Conservation (phyloP, 495 filamentous ascomycete species). For the Daldinia loculata region DNA sequence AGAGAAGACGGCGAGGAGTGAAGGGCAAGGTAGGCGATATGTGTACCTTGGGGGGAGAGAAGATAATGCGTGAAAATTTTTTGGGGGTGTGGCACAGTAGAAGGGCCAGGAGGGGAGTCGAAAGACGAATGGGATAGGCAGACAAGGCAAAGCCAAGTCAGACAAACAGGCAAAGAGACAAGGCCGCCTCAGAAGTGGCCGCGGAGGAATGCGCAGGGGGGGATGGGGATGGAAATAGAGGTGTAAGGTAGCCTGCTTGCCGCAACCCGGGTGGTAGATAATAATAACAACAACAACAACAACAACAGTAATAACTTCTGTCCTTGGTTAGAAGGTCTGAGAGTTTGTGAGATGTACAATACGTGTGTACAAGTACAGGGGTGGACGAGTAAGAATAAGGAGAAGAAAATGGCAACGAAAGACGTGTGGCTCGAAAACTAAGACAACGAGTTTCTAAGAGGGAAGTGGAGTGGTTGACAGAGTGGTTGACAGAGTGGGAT, state of each 20-base stretch:
- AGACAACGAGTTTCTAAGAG: constrained; percentile 38
- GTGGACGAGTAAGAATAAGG: constrained; percentile 14
- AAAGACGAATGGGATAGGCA: constrained; percentile 40
- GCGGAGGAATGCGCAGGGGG: constrained; percentile 39
- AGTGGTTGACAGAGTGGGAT: constrained; percentile 41
- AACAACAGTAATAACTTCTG: constrained; percentile 33
- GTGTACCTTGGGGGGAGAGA: constrained; percentile 35
- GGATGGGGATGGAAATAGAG: constrained; percentile 24
- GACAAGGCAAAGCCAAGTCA: constrained; percentile 41
- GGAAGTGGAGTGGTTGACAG: constrained; percentile 29
- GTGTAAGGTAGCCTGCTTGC: constrained; percentile 38
- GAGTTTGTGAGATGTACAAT: constrained; percentile 21
- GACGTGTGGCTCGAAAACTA: constrained; percentile 34
- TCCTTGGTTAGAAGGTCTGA: constrained; percentile 18
- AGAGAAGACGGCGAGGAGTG: constrained; percentile 46
- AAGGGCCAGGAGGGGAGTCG: constrained; percentile 41
- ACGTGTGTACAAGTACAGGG: constrained; percentile 12
- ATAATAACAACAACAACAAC: constrained; percentile 31
- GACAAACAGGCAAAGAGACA: constrained; percentile 47
- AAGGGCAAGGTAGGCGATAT: constrained; percentile 47
- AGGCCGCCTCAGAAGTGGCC: constrained; percentile 42
- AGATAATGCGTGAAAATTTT: constrained; percentile 43
- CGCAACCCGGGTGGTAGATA: constrained; percentile 41
- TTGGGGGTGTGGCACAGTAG: constrained; percentile 48
- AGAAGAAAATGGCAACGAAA: constrained; percentile 13